Percentiles rank a stretch among this genome's conserved stretches.
phyloP scores from a whole-genome alignment of 192 early-diverging fungal species.

The Dispira parvispora region DNA sequence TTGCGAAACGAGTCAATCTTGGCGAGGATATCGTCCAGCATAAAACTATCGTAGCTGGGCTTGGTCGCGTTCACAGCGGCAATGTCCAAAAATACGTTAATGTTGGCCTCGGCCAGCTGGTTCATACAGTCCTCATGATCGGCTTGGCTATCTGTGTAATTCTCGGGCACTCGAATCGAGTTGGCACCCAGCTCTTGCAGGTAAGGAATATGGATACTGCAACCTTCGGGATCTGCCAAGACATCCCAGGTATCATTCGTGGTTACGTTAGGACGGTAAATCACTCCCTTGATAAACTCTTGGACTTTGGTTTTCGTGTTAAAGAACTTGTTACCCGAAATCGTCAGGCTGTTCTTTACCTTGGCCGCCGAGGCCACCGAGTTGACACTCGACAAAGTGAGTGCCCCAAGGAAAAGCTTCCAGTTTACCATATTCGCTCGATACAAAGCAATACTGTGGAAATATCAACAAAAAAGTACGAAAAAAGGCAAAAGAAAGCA shows the following conservation, averaged over 20 bases:
- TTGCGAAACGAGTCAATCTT: slow-evolving; percentile 50
- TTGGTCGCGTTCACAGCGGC: slow-evolving; percentile 40
- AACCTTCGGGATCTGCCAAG: slow-evolving; percentile 38
- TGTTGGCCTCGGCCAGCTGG: slow-evolving; percentile 35
- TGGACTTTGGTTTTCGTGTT: slow-evolving; percentile 50
- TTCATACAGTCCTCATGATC: slow-evolving; percentile 61
- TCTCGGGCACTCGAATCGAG: slow-evolving; percentile 51
- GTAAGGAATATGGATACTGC: slow-evolving; percentile 40
- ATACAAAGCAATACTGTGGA: no score
- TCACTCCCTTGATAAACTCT: slow-evolving; percentile 58
- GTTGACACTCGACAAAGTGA: no score
- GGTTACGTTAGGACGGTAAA: slow-evolving; percentile 45
- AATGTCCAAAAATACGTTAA: slow-evolving; percentile 54
- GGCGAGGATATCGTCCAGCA: slow-evolving; percentile 33
- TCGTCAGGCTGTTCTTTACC: slow-evolving; percentile 30
- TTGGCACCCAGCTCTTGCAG: slow-evolving; percentile 52
- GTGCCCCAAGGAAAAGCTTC: no score
- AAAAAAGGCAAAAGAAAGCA: no score
- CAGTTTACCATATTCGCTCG: no score
- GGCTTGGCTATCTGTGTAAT: slow-evolving; percentile 31
- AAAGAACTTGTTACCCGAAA: slow-evolving; percentile 56
- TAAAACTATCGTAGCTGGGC: slow-evolving; percentile 37
- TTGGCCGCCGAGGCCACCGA: neutral
- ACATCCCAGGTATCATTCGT: slow-evolving; percentile 30
- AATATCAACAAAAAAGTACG: no score